Conservation (phyloP, 2,329 filamentous ascomycete genomes). For the Xylaria sp. region DNA sequence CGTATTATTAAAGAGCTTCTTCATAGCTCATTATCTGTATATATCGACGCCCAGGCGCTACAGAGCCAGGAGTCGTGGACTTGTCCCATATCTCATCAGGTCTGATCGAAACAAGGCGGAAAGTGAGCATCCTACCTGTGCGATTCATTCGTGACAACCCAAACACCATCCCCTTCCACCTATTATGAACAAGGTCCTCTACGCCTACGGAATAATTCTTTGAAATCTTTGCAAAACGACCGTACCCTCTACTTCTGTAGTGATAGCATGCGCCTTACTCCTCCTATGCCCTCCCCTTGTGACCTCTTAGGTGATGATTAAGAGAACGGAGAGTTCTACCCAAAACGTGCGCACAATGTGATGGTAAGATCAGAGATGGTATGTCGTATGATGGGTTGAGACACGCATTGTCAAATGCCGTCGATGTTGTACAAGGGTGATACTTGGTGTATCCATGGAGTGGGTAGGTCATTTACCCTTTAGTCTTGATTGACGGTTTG, state of each 20-base stretch:
- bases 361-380: conserved; percentile 22
- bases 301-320: conserved; percentile 19
- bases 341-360: conserved; percentile 33
- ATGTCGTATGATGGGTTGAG: conserved; percentile 28
- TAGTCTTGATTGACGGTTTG: conserved; percentile 42
- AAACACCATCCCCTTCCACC: conserved; percentile 1
- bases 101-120: conserved; percentile 10
- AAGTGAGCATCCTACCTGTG: neutral
- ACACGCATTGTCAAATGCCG: conserved; percentile 53
- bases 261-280: conserved; percentile 36
- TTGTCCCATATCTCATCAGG: conserved; percentile 33
- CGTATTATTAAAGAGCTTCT: conserved; percentile 25
- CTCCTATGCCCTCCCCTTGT: conserved; percentile 24
- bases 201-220: conserved; percentile 15
- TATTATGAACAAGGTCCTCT: conserved; percentile 10
- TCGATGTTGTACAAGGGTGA: conserved; percentile 37
- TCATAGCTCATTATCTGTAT: conserved; percentile 19
- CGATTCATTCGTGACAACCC: conserved; percentile 8
- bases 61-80: conserved; percentile 13
- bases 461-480: neutral
- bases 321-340: conserved; percentile 31
- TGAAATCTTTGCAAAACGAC: conserved; percentile 24
- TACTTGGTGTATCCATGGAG: conserved; percentile 21
- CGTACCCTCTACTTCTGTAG: conserved; percentile 24
- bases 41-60: conserved; percentile 12